phyloP scores from a whole-genome alignment of 208 protist species.

The Trypanosoma platydactyli region DNA sequence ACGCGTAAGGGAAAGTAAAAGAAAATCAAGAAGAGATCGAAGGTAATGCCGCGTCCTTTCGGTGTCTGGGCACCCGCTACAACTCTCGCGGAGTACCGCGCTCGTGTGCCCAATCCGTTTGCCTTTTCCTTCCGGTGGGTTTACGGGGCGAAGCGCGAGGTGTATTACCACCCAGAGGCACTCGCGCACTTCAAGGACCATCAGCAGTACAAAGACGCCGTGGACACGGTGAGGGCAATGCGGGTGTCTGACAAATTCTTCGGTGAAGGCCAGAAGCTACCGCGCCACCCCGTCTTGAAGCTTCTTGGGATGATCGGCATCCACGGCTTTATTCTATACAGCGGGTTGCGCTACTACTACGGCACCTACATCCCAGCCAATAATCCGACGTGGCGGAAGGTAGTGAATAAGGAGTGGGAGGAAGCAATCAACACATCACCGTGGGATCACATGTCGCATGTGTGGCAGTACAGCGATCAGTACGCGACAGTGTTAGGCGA shows the following conservation, averaged over 20 bases:
- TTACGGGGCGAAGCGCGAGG: constrained; percentile 54
- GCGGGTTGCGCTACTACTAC: constrained; percentile 72
- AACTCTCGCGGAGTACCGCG: constrained; percentile 80
- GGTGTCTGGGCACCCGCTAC: constrained; percentile 86
- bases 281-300: constrained; percentile 49
- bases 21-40: not conserved
- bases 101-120: constrained; percentile 62
- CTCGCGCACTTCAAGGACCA: constrained; percentile 87
- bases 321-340: constrained; percentile 50
- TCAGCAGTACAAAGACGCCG: constrained; percentile 84
- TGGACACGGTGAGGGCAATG: constrained; percentile 81
- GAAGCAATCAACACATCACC: constrained; percentile 90
- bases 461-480: constrained; percentile 87
- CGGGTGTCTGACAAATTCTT: constrained; percentile 82
- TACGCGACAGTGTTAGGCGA: constrained; percentile 73
- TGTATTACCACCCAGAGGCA: constrained; percentile 82
- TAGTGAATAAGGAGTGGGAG: constrained; percentile 91
- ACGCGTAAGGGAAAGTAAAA: not conserved
- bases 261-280: constrained; percentile 79
- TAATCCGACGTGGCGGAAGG: constrained; percentile 89
- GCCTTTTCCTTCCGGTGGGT: constrained; percentile 58
- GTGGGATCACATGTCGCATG: constrained; percentile 90
- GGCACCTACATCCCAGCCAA: constrained; percentile 70
- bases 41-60: constrained; percentile 80
- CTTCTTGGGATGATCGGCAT: constrained; percentile 38